A percentile compares a stretch with the other conserved stretches of the same genome.
phyloP scores from a whole-genome alignment of 148 eudicot genomes.

The Heliosperma pusillum region DNA sequence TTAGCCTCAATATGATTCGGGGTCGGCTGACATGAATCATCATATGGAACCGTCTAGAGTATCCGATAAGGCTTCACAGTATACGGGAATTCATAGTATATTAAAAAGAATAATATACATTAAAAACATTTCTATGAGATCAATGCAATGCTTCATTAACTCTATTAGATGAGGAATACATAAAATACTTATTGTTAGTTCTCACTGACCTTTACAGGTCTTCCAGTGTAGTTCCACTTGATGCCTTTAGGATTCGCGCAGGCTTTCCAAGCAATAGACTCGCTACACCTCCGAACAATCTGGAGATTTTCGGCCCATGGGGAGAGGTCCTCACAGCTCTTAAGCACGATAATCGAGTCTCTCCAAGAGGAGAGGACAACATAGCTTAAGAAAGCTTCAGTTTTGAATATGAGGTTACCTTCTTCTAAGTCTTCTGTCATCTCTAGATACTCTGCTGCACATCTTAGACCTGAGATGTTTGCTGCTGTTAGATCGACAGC shows the following conservation, averaged over 20 bases:
- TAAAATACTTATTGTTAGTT: too few relatives aligned
- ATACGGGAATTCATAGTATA: too few relatives aligned
- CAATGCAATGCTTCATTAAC: too few relatives aligned
- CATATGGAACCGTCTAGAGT: too few relatives aligned
- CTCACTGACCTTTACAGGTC: conserved; percentile 28
- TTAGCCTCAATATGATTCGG: too few relatives aligned
- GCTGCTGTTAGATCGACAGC: conserved; percentile 85
- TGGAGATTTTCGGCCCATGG: conserved; percentile 99
- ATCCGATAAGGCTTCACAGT: too few relatives aligned
- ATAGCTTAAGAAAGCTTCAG: conserved; percentile 92
- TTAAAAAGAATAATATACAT: too few relatives aligned
- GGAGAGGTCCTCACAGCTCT: conserved; percentile 84
- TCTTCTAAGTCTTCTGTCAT: conserved; percentile 99
- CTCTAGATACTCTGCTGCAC: conserved; percentile 89
- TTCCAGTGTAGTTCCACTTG: conserved; percentile 76
- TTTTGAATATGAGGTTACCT: conserved; percentile 97
- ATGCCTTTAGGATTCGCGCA: conserved; percentile 96
- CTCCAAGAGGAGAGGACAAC: conserved; percentile 94
- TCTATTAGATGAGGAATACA: too few relatives aligned
- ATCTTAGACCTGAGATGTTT: conserved; percentile 85
- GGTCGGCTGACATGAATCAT: too few relatives aligned
- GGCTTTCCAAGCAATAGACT: conserved; percentile 98
- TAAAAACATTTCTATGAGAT: too few relatives aligned
- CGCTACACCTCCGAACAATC: conserved; percentile 93
- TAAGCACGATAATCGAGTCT: conserved; percentile 81